Conservation (phyloP, 169 alveolate species). For the Plasmodium adleri region DNA sequence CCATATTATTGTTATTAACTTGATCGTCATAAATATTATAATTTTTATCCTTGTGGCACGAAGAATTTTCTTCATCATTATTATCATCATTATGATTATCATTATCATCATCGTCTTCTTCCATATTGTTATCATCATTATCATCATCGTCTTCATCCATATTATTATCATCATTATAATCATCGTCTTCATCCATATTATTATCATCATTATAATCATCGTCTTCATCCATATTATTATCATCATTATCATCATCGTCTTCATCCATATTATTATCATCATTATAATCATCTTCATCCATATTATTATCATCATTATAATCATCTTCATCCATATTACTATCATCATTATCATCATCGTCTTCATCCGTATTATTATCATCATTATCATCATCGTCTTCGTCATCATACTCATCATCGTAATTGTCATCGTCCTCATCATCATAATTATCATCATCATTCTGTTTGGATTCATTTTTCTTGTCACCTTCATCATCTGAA, state of each 20-base stretch:
- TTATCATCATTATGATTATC: neutral
- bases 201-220: too few relatives aligned
- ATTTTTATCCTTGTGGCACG: neutral
- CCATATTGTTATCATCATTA: neutral
- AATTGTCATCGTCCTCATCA: neutral
- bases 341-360: conserved; percentile 11
- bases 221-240: too few relatives aligned
- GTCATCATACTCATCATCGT: neutral
- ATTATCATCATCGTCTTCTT: neutral
- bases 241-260: neutral
- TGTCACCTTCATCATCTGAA: conserved; percentile 37
- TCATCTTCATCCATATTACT: neutral
- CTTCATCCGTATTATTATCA: neutral
- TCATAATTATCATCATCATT: neutral
- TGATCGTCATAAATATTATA: conserved; percentile 11
- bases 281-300: conserved; percentile 5
- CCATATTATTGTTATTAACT: neutral
- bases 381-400: conserved; percentile 8
- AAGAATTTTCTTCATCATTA: neutral
- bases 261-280: neutral
- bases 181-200: too few relatives aligned
- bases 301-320: neutral
- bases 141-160: neutral
- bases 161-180: neutral
- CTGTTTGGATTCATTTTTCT: neutral